Conservation (phyloP, 495 filamentous ascomycete genomes). For the Rhypophila decipiens region DNA sequence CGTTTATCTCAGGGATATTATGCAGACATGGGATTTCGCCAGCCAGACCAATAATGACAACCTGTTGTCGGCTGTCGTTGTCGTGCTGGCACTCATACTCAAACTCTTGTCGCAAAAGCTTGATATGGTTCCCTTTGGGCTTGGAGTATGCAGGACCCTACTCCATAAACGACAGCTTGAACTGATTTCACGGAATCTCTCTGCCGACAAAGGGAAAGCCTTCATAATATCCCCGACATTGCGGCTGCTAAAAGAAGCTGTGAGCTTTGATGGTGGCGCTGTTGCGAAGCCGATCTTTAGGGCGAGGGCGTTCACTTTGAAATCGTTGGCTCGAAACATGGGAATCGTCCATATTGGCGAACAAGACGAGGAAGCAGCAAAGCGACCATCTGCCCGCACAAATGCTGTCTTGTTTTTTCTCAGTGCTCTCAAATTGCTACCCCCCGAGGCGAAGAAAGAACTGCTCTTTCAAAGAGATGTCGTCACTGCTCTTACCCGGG, state of each 20-base stretch:
- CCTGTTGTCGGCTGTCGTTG: constrained; percentile 66
- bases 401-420: constrained; percentile 72
- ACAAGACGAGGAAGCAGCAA: constrained; percentile 39
- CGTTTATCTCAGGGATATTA: constrained; percentile 63
- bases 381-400: constrained; percentile 64
- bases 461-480: constrained; percentile 69
- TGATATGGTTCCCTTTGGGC: constrained; percentile 63
- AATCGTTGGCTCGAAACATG: constrained; percentile 59
- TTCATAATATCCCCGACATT: constrained; percentile 79
- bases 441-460: constrained; percentile 62
- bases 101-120: constrained; percentile 63
- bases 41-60: constrained; percentile 64
- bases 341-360: constrained; percentile 46
- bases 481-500: constrained; percentile 58
- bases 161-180: constrained; percentile 67
- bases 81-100: constrained; percentile 69
- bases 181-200: constrained; percentile 64
- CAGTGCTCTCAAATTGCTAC: constrained; percentile 63
- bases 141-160: constrained; percentile 65
- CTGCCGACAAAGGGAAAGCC: constrained; percentile 67
- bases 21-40: constrained; percentile 73
- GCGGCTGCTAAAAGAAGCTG: constrained; percentile 70
- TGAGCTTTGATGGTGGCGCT: constrained; percentile 73
- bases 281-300: constrained; percentile 64
- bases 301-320: constrained; percentile 64